Conservation (phyloP, 192 early-diverging fungal genomes). For the Backusella macrospora region DNA sequence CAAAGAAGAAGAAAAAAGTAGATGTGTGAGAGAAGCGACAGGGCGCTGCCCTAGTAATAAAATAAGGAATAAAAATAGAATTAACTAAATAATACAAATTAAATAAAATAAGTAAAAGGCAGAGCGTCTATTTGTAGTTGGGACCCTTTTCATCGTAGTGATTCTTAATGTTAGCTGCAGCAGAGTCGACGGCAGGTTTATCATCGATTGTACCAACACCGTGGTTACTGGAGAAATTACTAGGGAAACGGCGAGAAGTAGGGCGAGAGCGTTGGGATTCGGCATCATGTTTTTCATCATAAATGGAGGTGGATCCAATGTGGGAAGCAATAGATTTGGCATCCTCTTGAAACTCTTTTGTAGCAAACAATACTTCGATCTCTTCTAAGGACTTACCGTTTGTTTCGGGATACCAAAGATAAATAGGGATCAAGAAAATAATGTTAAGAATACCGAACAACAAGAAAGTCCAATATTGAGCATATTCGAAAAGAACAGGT, state of each 20-base stretch:
- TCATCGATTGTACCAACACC: slow-evolving; percentile 16
- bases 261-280: slow-evolving; percentile 29
- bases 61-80: slow-evolving; percentile 5
- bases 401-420: slow-evolving; percentile 81
- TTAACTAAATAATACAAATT: slow-evolving; percentile 12
- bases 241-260: slow-evolving; percentile 30
- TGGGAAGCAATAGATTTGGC: slow-evolving; percentile 30
- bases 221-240: slow-evolving; percentile 24
- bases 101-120: neutral
- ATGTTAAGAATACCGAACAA: slow-evolving; percentile 64
- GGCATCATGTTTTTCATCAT: slow-evolving; percentile 36
- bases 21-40: neutral
- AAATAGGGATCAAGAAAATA: slow-evolving; percentile 53
- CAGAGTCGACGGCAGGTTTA: slow-evolving; percentile 29
- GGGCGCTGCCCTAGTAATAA: slow-evolving; percentile 18
- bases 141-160: slow-evolving; percentile 32
- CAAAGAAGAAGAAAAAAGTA: slow-evolving; percentile 3
- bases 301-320: slow-evolving; percentile 32
- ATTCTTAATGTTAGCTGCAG: slow-evolving; percentile 32
- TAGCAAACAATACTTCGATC: slow-evolving; percentile 47
- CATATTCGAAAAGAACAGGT: slow-evolving; percentile 64
- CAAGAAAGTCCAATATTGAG: slow-evolving; percentile 58
- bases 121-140: slow-evolving; percentile 24
- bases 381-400: slow-evolving; percentile 75
- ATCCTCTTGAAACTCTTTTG: slow-evolving; percentile 35